phyloP scores from a whole-genome alignment of 768 basidiomycete species.

The Ephemerocybe angulata region DNA sequence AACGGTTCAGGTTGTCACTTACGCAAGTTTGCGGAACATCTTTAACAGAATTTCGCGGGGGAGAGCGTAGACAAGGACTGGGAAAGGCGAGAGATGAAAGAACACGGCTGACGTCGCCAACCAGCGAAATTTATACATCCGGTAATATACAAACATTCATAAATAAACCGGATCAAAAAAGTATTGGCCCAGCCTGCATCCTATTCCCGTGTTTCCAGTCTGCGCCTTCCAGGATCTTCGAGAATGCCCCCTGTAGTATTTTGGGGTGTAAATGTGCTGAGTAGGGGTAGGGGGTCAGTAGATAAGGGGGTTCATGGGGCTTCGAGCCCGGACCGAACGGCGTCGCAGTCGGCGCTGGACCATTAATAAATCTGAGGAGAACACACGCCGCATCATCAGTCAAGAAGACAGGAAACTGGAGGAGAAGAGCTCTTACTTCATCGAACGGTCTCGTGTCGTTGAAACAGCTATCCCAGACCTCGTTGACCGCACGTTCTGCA shows the following conservation, averaged over 20 bases:
- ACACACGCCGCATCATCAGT: not conserved
- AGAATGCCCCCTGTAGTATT: too few relatives aligned
- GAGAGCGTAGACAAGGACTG: constrained; percentile 19
- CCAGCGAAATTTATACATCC: constrained; percentile 16
- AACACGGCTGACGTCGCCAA: constrained; percentile 5
- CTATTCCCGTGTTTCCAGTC: not conserved
- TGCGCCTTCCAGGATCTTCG: too few relatives aligned
- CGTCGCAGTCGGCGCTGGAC: not conserved
- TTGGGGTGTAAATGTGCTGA: too few relatives aligned
- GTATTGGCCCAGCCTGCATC: not conserved
- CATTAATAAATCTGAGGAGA: constrained; percentile 13
- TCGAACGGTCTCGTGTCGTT: constrained; percentile 95
- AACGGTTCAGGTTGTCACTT: constrained; percentile 11
- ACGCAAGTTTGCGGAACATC: constrained; percentile 55
- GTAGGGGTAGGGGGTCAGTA: too few relatives aligned
- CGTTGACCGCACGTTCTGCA: constrained; percentile 89
- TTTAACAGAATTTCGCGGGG: constrained; percentile 15
- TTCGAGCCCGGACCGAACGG: too few relatives aligned
- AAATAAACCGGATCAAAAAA: constrained; percentile 13
- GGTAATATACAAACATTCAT: constrained; percentile 10
- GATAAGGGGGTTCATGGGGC: too few relatives aligned
- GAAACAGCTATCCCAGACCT: constrained; percentile 97
- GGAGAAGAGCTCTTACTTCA: constrained; percentile 54
- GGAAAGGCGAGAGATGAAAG: constrained; percentile 13
- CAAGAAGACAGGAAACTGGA: not conserved